Evolutionary conservation across 768 basidiomycete genomes (phyloP), one percentile per base, ranked within the genome.

Genomic region (Auriscalpium orientale): DNA sequence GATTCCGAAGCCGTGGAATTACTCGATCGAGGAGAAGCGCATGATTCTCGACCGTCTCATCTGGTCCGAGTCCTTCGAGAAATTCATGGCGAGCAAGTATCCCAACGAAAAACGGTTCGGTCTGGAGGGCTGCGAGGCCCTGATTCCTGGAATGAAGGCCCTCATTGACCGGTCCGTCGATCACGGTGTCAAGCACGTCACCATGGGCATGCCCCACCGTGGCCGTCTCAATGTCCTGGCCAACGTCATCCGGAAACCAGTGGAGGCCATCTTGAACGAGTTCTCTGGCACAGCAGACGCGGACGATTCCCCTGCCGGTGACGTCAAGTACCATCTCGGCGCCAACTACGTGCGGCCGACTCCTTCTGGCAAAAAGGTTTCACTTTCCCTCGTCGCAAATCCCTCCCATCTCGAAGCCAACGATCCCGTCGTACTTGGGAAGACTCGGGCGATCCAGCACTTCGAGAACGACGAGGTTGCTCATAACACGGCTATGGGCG

Each of bases 31-130:
- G 65, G 97, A 99, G 77, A 99, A 98, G 74, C 87, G 93, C 48
- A 95, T 98, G 91, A 95, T 99, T 61, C 83, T 99, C 55, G 97
- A 99, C 74, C 91, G 97, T 58, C 87, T 98, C 64, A 98, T 98
- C 69, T 99, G 97, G 97, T 98, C 95, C n/a, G 97, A 98, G 66
- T 89, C 91, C 4, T 98, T 98, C 67, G 97, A 99, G 72, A 94
- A 94, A 67, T 99, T 98, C 80, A 94, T 99, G 60, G 89, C 94
- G 20, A 90, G 84, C 79, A 99, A 98, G 71, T 97, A 91, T 74
- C 97, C 97, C 63, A 99, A 98, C 74, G 97, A 99, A 78, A 99
- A 99, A 74, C 89, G 97, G 48, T 99, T 99, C 72, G 97, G 97
- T 71, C 82, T 99, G 45, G 97, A 99, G 72, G 97, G 97, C 54